Evolutionary conservation across 1,139 yeast species (phyloP).

Genomic region (Blastobotrys indianensis): DNA sequence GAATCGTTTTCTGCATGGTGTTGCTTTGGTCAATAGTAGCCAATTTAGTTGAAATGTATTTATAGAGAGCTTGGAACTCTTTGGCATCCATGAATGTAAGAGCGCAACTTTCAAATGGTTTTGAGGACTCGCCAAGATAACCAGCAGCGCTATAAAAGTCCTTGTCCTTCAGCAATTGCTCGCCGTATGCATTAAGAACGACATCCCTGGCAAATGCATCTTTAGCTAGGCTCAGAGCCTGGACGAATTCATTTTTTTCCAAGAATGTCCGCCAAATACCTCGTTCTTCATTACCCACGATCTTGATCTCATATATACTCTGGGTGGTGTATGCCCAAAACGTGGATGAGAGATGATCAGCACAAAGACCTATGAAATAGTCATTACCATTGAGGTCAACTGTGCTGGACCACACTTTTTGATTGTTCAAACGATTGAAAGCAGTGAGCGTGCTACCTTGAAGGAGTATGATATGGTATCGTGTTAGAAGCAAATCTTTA

Average conservation of each 20-base stretch:
- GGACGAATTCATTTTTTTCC: conserved; percentile 55
- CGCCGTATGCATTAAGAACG: conserved; percentile 61
- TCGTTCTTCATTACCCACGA: conserved; percentile 60
- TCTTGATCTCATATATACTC: conserved; percentile 55
- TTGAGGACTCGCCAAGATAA: conserved; percentile 56
- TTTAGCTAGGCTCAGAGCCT: conserved; percentile 53
- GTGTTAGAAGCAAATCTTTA: conserved; percentile 36
- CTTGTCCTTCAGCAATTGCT: conserved; percentile 39
- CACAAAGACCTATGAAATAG: conserved; percentile 48
- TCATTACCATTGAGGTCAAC: conserved; percentile 40
- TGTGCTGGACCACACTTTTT: conserved; percentile 39
- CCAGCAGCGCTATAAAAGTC: conserved; percentile 50
- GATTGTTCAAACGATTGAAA: conserved; percentile 47
- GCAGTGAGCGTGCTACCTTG: conserved; percentile 39
- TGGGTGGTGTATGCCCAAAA: conserved; percentile 54
- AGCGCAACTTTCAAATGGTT: conserved; percentile 68
- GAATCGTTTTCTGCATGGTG: conserved; percentile 50
- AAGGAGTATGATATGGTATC: conserved; percentile 48
- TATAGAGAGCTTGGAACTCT: conserved; percentile 44
- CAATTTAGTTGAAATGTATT: conserved; percentile 54
- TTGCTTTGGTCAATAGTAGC: conserved; percentile 35
- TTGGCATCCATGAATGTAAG: conserved; percentile 50
- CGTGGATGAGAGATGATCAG: conserved; percentile 51
- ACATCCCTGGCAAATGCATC: conserved; percentile 45
- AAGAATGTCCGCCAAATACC: conserved; percentile 75